These are phyloP conservation scores for Bombardia bombarda DNA, from an alignment of 495 filamentous ascomycete species.

Conservation along the genomic window DNA sequence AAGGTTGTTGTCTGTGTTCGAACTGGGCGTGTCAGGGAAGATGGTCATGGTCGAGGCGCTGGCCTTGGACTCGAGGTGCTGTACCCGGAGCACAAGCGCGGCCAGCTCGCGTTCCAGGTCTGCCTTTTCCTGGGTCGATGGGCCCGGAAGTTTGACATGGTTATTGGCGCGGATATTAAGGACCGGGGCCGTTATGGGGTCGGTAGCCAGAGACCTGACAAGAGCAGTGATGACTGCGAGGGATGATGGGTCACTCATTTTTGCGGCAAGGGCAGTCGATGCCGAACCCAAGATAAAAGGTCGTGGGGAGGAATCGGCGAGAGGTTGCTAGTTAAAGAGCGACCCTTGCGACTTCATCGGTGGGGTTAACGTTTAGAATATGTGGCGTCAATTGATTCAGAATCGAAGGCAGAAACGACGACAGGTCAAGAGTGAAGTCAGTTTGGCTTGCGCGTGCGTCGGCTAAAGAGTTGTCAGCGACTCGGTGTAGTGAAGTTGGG, in stretches of 20 bases:
- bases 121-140: conserved; percentile 52
- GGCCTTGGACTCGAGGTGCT: conserved; percentile 60
- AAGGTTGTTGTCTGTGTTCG: conserved; percentile 45
- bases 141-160: conserved; percentile 56
- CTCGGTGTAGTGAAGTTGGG: no score
- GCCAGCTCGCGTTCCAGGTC: conserved; percentile 64
- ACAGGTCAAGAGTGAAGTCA: background rate
- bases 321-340: background rate
- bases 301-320: conserved; percentile 4
- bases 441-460: no score
- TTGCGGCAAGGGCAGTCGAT: conserved; percentile 11
- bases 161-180: conserved; percentile 28
- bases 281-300: conserved; percentile 12
- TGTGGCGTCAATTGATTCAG: background rate
- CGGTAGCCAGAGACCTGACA: conserved; percentile 54
- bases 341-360: conserved; percentile 6
- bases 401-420: background rate
- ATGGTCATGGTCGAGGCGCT: conserved; percentile 40
- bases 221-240: conserved; percentile 55
- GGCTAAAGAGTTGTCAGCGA: no score
- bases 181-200: conserved; percentile 22
- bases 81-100: conserved; percentile 57
- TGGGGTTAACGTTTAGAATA: background rate
- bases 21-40: conserved; percentile 58
- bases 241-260: conserved; percentile 54